Base-by-base conservation (phyloP, 225 moss, liverwort and hornwort species). In the Polytrichum formosum region DNA sequence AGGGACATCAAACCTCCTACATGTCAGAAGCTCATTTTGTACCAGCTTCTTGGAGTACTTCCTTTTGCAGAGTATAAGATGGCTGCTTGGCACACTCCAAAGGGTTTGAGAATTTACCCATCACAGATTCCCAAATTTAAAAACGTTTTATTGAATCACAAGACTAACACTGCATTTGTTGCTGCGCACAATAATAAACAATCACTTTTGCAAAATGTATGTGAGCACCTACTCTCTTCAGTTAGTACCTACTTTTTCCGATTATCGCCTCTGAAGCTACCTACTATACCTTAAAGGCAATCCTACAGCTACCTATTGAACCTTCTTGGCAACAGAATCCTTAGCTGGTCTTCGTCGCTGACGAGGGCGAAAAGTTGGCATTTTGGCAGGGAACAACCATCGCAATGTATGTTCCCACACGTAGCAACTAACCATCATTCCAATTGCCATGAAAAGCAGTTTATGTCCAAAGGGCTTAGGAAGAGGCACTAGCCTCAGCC, bases 401-500 rank as follows among this genome's bases (percentile, higher is more conserved):
- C 97, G 89, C 69, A 98, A 80, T 37, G 82, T 79, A 78, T 94
- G 94, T 81, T 98, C 97, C 97, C 92, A 94, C 28, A 81, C 20
- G 63, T 92, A 98, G 78, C 97, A 98, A 78, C 88, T 83, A 21
- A 80, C 62, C 74, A 94, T 77, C 97, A 98, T 98, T 18, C 72
- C 87, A 62, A 85, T 86, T 22, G 97, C 97, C 81, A 78, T 91
- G 17, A 82, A 83, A n/a, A 94, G 78, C 67, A 98, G 84, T 26
- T 90, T 81, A n/a, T 91, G 88, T 53, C 97, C 97, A 72, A 94
- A 98, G 20, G 94, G 97, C 67, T 90, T 94, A 10, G 94, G 97
- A 23, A 98, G 75, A 18, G 92, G 94, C 67, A 92, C 97, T 71
- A 98, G 74, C 69, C 92, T 91, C 61, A 98, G 70, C 91, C 92